phyloP scores from a whole-genome alignment of 495 filamentous ascomycete species.

The Podospora sp. region DNA sequence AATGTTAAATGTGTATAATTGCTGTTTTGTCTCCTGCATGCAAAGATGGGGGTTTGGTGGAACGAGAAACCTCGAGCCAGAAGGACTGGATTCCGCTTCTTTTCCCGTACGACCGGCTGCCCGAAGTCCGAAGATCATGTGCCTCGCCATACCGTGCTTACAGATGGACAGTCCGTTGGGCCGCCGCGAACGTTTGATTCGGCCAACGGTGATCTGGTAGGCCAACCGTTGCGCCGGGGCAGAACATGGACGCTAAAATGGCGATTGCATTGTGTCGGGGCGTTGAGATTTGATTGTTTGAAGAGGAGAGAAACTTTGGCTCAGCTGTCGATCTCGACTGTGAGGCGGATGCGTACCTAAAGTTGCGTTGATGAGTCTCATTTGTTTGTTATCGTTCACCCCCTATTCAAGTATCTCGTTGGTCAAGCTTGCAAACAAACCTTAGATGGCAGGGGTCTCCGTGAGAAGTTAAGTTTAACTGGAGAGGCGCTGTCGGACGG shows the following conservation, averaged over 20 bases:
- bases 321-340: not conserved
- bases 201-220: not conserved
- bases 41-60: constrained; percentile 4
- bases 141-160: not conserved
- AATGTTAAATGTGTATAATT: constrained; percentile 46
- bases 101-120: not conserved
- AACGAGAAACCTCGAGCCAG: constrained; percentile 1
- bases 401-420: not conserved
- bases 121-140: not conserved
- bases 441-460: not conserved
- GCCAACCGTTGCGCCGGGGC: no score
- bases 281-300: not conserved
- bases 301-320: not conserved
- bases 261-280: not conserved
- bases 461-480: not conserved
- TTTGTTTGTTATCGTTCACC: not conserved
- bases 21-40: constrained; percentile 38
- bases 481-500: not conserved
- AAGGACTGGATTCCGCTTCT: not conserved
- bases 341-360: not conserved
- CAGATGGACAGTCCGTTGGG: not conserved
- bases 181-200: not conserved
- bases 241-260: no score
- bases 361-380: not conserved
- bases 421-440: not conserved